Conservation (phyloP, 2,329 filamentous ascomycete genomes). For the Colletotrichum nymphaeae region DNA sequence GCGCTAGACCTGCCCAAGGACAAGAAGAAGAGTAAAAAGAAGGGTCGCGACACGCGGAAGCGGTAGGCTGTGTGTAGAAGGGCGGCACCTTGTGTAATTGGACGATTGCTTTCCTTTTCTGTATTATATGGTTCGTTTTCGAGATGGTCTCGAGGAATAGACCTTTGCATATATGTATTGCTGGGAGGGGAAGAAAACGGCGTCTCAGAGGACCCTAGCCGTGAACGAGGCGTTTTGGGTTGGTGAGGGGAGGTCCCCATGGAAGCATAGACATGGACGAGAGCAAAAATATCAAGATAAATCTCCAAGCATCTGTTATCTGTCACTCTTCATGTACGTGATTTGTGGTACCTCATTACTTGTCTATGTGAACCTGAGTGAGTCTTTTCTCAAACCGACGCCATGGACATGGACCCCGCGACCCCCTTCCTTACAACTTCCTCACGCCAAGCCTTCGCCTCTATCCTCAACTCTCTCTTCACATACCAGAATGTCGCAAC, state of each 20-base stretch:
- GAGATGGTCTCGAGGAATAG: constrained; percentile 15
- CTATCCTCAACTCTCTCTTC: constrained; percentile 39
- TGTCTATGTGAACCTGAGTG: not conserved
- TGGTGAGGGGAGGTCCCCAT: not conserved
- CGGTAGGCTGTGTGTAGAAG: constrained; percentile 42
- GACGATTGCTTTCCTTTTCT: not conserved
- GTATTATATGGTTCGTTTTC: constrained; percentile 14
- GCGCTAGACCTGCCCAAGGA: constrained; percentile 73
- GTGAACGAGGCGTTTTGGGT: not conserved
- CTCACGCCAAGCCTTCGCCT: constrained; percentile 40
- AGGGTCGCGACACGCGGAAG: constrained; percentile 68
- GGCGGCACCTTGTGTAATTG: not conserved
- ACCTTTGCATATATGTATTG: constrained; percentile 22
- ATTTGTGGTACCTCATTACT: not conserved
- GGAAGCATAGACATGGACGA: constrained; percentile 13
- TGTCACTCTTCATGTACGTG: not conserved
- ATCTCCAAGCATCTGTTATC: not conserved
- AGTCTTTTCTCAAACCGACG: not conserved
- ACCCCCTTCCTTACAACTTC: constrained; percentile 28
- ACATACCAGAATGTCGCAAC: constrained; percentile 42
- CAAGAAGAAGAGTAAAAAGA: constrained; percentile 71
- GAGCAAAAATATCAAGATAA: constrained; percentile 4
- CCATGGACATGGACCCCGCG: not conserved
- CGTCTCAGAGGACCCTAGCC: not conserved
- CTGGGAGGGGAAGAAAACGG: not conserved